These are phyloP conservation scores for Colletotrichum spaethianum DNA, from an alignment of 2,329 filamentous ascomycete genomes.

Conservation along the genomic window DNA sequence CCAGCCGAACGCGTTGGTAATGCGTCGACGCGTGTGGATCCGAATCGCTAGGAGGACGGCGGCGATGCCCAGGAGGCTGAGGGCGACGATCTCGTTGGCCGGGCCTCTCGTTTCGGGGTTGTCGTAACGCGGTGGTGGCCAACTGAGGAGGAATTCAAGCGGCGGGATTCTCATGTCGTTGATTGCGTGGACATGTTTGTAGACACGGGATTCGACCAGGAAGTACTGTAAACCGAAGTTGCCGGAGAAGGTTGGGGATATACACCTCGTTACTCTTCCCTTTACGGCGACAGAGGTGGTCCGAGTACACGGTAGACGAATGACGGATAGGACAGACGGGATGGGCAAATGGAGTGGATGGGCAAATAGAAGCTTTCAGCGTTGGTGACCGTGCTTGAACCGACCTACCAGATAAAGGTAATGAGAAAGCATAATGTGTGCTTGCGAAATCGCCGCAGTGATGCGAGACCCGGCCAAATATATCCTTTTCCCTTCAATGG, in stretches of 20 bases:
- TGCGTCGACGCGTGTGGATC: slow-evolving; percentile 52
- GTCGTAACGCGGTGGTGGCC: slow-evolving; percentile 51
- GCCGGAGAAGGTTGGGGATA: neutral
- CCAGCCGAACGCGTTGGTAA: slow-evolving; percentile 53
- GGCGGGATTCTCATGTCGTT: slow-evolving; percentile 43
- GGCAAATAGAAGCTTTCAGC: slow-evolving; percentile 28
- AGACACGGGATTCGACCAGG: neutral
- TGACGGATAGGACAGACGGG: slow-evolving; percentile 13
- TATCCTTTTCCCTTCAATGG: slow-evolving; percentile 23
- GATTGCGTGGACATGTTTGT: slow-evolving; percentile 31
- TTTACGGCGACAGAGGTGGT: neutral
- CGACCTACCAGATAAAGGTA: slow-evolving; percentile 32
- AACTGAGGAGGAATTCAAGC: slow-evolving; percentile 44
- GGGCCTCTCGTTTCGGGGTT: slow-evolving; percentile 51
- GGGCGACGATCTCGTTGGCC: slow-evolving; percentile 46
- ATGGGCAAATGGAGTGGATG: slow-evolving; percentile 20
- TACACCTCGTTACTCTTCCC: slow-evolving; percentile 26
- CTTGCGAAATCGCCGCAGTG: slow-evolving; percentile 28
- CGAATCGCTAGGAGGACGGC: slow-evolving; percentile 51
- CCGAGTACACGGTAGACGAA: slow-evolving; percentile 11
- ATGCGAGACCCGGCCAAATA: slow-evolving; percentile 33
- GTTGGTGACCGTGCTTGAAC: slow-evolving; percentile 29
- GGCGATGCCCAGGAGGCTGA: slow-evolving; percentile 47
- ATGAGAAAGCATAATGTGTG: slow-evolving; percentile 23
- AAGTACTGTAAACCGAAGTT: neutral